Evolutionary conservation across 768 basidiomycete genomes (phyloP).

Genomic region (Tylopilus subfusipes): DNA sequence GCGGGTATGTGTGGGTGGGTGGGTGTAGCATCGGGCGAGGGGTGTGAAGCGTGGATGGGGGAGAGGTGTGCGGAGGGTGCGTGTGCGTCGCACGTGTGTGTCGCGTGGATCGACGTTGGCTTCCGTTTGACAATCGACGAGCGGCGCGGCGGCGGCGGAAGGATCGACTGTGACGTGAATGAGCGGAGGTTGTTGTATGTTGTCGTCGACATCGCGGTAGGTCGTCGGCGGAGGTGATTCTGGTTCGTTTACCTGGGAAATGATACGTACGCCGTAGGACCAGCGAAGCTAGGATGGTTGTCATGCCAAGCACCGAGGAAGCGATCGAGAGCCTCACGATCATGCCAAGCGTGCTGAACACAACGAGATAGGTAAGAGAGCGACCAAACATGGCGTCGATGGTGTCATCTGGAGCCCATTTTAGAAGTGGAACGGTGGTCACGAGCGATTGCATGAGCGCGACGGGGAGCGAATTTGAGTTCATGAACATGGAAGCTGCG

Average conservation of each 20-base stretch:
- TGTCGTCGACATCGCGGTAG: conserved; percentile 11
- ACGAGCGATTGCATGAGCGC: conserved; percentile 92
- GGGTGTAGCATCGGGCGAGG: neutral
- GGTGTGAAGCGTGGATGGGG: neutral
- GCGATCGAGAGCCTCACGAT: conserved; percentile 51
- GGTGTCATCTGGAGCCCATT: conserved; percentile 79
- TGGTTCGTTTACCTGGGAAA: conserved; percentile 47
- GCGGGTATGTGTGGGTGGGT: neutral
- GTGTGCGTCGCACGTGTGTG: neutral
- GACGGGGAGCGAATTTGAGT: conserved; percentile 92
- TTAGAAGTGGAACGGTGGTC: conserved; percentile 74
- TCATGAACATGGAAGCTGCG: conserved; percentile 88
- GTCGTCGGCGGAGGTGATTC: neutral
- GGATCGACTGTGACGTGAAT: neutral
- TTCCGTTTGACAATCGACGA: conserved; percentile 13
- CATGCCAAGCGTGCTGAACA: conserved; percentile 96
- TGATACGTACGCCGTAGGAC: conserved; percentile 86
- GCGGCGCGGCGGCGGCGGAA: neutral
- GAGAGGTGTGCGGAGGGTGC: neutral
- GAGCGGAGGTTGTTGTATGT: neutral
- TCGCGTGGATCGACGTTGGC: neutral
- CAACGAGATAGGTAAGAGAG: conserved; percentile 82
- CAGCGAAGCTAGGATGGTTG: conserved; percentile 73
- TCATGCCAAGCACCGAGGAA: neutral
- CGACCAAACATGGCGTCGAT: conserved; percentile 88